Percentiles rank a stretch among this genome's conserved stretches.
These are phyloP conservation scores for Ogataea hybrid DNA, from an alignment of 1,139 yeast species.

Conservation along the genomic window DNA sequence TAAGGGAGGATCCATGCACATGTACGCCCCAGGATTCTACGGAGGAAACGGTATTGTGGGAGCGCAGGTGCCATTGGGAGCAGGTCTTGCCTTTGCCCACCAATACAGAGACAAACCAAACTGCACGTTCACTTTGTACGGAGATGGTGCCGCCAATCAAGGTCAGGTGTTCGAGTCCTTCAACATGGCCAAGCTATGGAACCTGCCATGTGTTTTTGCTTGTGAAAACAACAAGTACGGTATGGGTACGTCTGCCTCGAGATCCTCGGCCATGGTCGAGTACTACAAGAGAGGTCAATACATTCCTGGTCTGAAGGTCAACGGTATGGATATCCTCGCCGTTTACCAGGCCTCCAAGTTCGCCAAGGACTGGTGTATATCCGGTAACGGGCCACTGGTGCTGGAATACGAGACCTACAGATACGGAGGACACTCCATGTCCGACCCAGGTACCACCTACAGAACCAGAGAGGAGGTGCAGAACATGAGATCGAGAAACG, in stretches of 20 bases:
- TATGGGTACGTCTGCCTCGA: constrained; percentile 98
- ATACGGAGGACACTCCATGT: constrained; percentile 99
- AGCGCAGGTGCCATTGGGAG: constrained; percentile 98
- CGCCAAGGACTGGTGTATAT: constrained; percentile 93
- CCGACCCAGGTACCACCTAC: constrained; percentile 99
- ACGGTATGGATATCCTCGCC: constrained; percentile 98
- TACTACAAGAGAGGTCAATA: constrained; percentile 99
- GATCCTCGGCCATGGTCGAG: constrained; percentile 95
- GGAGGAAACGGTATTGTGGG: constrained; percentile 99
- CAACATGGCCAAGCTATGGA: constrained; percentile 99
- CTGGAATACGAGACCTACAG: constrained; percentile 97
- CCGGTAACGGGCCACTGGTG: constrained; percentile 95
- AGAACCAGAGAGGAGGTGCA: constrained; percentile 99
- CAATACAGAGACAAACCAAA: constrained; percentile 81
- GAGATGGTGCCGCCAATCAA: constrained; percentile 99
- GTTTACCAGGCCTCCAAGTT: constrained; percentile 94
- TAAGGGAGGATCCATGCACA: constrained; percentile 99
- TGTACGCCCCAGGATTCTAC: constrained; percentile 92
- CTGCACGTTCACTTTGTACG: constrained; percentile 87
- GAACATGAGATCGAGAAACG: constrained; percentile 98
- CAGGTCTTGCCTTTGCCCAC: constrained; percentile 97
- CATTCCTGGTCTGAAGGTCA: constrained; percentile 96
- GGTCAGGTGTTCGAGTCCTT: constrained; percentile 97
- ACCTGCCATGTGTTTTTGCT: constrained; percentile 89
- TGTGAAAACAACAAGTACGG: constrained; percentile 99